phyloP scores from a whole-genome alignment of 1,284 basidiomycete species.

The Singerocomus inundabilis region DNA sequence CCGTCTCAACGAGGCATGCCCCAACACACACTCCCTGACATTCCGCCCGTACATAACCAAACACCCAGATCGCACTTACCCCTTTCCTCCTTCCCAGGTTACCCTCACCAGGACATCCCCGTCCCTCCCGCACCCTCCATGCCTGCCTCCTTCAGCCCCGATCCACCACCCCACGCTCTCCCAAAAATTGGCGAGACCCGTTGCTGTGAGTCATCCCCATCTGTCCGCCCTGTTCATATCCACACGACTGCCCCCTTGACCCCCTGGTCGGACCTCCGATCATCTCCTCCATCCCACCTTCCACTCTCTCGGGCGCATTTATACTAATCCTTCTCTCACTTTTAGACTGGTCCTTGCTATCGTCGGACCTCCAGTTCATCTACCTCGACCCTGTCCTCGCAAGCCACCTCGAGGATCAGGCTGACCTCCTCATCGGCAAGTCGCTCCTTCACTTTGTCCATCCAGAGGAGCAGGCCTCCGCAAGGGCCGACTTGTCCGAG shows the following conservation, averaged over 20 bases:
- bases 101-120: conserved; percentile 31
- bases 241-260: too few species aligned
- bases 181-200: conserved; percentile 69
- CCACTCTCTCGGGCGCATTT: conserved; percentile 13
- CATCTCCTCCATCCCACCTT: conserved; percentile 18
- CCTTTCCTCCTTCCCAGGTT: conserved; percentile 37
- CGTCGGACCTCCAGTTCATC: conserved; percentile 75
- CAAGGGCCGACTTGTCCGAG: conserved; percentile 72
- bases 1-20: conserved; percentile 39
- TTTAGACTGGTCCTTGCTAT: conserved; percentile 72
- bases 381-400: conserved; percentile 88
- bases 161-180: conserved; percentile 24
- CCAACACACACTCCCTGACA: conserved; percentile 28
- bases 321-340: conserved; percentile 13
- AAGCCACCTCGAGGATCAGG: conserved; percentile 73
- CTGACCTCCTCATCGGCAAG: conserved; percentile 66
- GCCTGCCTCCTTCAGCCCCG: conserved; percentile 16
- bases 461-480: conserved; percentile 82
- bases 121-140: conserved; percentile 20
- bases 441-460: conserved; percentile 86
- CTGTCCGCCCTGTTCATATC: conserved; percentile 3
- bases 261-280: conserved; percentile 32
- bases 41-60: conserved; percentile 34
- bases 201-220: conserved; percentile 57
- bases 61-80: conserved; percentile 35